Evolutionary conservation across 106 monocot genomes (phyloP).

Genomic region (Ottelia alismoides): DNA sequence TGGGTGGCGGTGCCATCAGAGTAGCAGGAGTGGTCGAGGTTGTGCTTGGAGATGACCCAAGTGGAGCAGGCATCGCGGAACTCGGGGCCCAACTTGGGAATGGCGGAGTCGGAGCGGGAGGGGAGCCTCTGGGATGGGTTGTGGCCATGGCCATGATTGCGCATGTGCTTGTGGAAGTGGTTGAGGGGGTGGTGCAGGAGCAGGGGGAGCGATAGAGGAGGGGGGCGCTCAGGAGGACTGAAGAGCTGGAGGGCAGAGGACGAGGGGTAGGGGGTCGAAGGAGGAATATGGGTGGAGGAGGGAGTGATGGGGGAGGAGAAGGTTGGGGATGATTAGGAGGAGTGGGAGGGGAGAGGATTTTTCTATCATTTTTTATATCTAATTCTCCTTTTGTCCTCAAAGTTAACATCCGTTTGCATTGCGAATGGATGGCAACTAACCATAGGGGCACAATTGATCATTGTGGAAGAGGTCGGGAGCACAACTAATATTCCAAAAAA

Average conservation of each 20-base stretch:
- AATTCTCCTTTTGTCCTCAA: too few species aligned
- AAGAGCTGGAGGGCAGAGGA: not conserved
- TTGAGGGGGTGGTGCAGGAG: slow-evolving; percentile 13
- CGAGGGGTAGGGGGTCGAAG: not conserved
- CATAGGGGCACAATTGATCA: too few species aligned
- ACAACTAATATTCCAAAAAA: too few species aligned
- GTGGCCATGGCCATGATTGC: not conserved
- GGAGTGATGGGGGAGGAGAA: not conserved
- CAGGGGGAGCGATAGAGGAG: slow-evolving; percentile 1
- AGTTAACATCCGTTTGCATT: too few species aligned
- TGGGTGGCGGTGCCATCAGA: slow-evolving; percentile 7
- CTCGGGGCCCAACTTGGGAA: slow-evolving; percentile 42
- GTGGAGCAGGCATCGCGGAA: slow-evolving; percentile 66
- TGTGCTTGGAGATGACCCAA: slow-evolving; percentile 65
- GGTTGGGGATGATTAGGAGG: not conserved
- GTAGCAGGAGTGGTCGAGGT: slow-evolving; percentile 28
- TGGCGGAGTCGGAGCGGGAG: slow-evolving; percentile 9
- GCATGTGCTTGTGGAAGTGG: slow-evolving; percentile 18
- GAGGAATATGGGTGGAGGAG: too few species aligned
- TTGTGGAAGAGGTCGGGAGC: too few species aligned
- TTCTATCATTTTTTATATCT: too few species aligned
- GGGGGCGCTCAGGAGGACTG: not conserved
- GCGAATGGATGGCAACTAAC: too few species aligned
- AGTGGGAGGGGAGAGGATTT: too few species aligned
- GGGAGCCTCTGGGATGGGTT: not conserved